These are phyloP conservation scores for Boletus barrowsii DNA, from an alignment of 768 basidiomycete genomes.

Conservation along the genomic window DNA sequence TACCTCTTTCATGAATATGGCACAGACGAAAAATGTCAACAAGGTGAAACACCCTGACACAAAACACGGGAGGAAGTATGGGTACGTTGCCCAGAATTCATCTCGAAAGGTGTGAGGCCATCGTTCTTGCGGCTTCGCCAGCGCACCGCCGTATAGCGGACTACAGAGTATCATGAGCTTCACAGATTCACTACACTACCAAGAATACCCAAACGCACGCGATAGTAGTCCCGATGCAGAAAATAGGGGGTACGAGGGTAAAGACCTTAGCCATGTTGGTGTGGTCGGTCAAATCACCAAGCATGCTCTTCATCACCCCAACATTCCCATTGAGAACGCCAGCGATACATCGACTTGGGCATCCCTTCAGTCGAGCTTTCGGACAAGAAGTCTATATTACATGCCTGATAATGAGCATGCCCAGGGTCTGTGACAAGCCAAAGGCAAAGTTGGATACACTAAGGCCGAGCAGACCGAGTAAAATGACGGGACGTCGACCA, in stretches of 20 bases:
- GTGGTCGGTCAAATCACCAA: slow-evolving; percentile 58
- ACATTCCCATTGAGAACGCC: slow-evolving; percentile 39
- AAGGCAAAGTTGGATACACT: slow-evolving; percentile 55
- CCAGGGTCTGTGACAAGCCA: slow-evolving; percentile 59
- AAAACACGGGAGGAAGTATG: slow-evolving; percentile 1
- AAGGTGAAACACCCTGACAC: slow-evolving; percentile 15
- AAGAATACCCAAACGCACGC: neutral
- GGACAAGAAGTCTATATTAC: neutral
- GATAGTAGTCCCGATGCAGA: neutral
- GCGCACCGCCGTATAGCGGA: slow-evolving; percentile 55
- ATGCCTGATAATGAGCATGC: slow-evolving; percentile 53
- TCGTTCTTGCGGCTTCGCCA: slow-evolving; percentile 52
- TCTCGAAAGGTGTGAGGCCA: slow-evolving; percentile 48
- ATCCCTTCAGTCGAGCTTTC: slow-evolving; percentile 3
- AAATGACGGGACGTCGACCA: slow-evolving; percentile 61
- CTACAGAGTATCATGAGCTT: neutral
- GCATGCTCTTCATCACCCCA: slow-evolving; percentile 66
- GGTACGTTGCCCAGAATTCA: slow-evolving; percentile 11
- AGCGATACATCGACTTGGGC: slow-evolving; percentile 31
- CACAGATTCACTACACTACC: neutral
- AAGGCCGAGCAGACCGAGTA: slow-evolving; percentile 54
- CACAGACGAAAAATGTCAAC: slow-evolving; percentile 10
- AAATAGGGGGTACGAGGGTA: slow-evolving; percentile 12
- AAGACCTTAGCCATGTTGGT: slow-evolving; percentile 38
- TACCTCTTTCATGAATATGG: slow-evolving; percentile 30